phyloP scores from a whole-genome alignment of 306 rosid genomes.

The Trichosanthes cucumerina region DNA sequence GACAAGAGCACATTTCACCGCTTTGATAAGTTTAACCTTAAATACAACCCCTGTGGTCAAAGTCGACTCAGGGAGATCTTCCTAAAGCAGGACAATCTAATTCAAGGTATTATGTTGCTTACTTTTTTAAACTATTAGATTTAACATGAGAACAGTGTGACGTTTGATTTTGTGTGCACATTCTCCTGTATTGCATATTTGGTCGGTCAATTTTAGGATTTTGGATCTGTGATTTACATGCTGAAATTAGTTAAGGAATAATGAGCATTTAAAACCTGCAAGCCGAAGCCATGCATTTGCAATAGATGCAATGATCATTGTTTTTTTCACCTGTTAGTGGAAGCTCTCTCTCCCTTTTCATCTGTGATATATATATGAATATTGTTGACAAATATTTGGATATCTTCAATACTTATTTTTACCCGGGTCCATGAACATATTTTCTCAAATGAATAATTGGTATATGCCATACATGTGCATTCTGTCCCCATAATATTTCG shows the following conservation, averaged over 20 bases:
- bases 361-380: not conserved
- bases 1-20: slow-evolving; percentile 99
- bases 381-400: not conserved
- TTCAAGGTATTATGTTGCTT: slow-evolving; percentile 60
- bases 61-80: slow-evolving; percentile 99
- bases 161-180: not conserved
- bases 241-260: not conserved
- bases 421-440: not conserved
- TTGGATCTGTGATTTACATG: not conserved
- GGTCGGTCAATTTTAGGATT: not conserved
- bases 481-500: not conserved
- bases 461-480: not conserved
- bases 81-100: slow-evolving; percentile 94
- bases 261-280: not conserved
- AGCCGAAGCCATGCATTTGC: not conserved
- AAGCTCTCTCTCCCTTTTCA: not conserved
- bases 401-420: not conserved
- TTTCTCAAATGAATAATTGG: not conserved
- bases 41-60: slow-evolving; percentile 99
- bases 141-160: not conserved
- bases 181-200: not conserved
- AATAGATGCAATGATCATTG: not conserved
- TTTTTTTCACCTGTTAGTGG: not conserved
- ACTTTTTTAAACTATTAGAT: not conserved
- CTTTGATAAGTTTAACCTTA: slow-evolving; percentile 94